Conservation (phyloP, 2,329 filamentous ascomycete species). For the Penicillium sp. region DNA sequence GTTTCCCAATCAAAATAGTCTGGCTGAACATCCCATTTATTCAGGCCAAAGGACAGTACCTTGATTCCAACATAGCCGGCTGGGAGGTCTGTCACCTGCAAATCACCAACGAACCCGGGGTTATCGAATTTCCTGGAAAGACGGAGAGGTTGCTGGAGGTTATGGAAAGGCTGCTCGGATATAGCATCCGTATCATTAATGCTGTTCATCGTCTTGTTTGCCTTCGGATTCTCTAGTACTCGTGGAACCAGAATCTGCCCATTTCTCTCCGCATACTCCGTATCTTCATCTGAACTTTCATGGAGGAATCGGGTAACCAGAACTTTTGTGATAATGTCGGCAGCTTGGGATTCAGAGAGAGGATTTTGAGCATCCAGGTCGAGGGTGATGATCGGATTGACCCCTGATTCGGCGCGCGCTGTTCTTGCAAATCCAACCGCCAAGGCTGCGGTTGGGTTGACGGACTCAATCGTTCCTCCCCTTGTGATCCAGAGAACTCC, state of each 20-base stretch:
- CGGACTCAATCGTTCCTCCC: constrained; percentile 10
- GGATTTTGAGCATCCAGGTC: constrained; percentile 14
- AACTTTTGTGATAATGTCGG: constrained; percentile 10
- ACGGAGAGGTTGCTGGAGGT: constrained; percentile 6
- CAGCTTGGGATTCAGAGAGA: constrained; percentile 1
- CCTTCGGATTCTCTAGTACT: constrained; percentile 11
- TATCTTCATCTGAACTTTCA: constrained; percentile 10
- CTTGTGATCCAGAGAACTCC: constrained; percentile 21
- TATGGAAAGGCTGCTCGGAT: constrained; percentile 11
- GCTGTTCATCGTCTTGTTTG: constrained; percentile 6
- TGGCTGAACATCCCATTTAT: constrained; percentile 19
- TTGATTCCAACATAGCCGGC: constrained; percentile 26
- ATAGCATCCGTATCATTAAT: background rate
- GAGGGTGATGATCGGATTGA: constrained; percentile 18
- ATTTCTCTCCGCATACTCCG: constrained; percentile 20
- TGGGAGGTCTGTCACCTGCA: background rate
- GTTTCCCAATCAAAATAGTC: background rate
- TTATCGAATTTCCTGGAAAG: background rate
- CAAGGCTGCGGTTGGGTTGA: constrained; percentile 14
- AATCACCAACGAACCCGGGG: constrained; percentile 10
- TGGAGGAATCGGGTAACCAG: constrained; percentile 10
- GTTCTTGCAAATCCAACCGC: constrained; percentile 21
- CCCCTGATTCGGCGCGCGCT: constrained; percentile 22
- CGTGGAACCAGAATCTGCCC: constrained; percentile 21
- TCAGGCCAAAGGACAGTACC: constrained; percentile 27